Evolutionary conservation across 208 protist species (phyloP), one percentile per base, ranked within the genome.

Genomic region (Wallacemonas sp.): DNA sequence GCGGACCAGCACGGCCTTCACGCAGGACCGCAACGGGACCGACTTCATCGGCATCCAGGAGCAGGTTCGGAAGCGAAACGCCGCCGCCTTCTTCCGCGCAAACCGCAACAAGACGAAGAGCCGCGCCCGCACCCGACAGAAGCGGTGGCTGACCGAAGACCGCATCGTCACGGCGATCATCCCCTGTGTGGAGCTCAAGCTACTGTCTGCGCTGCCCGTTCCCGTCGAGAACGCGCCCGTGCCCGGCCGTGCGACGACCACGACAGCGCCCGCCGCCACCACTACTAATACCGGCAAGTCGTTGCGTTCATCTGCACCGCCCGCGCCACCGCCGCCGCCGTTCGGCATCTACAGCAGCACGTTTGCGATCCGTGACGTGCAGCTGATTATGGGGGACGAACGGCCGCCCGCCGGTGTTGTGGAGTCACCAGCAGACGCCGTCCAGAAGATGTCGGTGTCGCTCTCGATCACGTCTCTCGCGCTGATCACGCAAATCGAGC

Each of bases 71-170:
- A 17, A 49, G 33, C 55, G 33, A 4, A 30, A 55, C 33, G 32
- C 44, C 17, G n/a, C 65, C 21, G 36, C 58, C 16, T 54, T 63
- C 21, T 33, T 81, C 17, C 48, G 27, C n/a, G 26, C 61, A 43
- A 68, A 56, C 63, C 41, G 27, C 19, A 68, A 65, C 33, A 58
- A 58, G 34, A 27, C 16, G 12, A 70, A 83, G 54, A 95, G 90
- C 61, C 75, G 70, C 11, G 79, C 55, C 3, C 85, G 90, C 23
- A 76, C 54, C 11, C 82, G 87, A 49, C 87, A 93, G 76, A 93
- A 91, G 70, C 84, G 77, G 11, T 96, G 90, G 90, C 71, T 83
- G 14, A 83, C 76, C 34, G 83, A 90, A 64, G 83, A 85, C 47
- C 74, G 69, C 46, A 85, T 96, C 41, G 33, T 80, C n/a, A 92